Evolutionary conservation across 2,329 filamentous ascomycete genomes (phyloP).

Genomic region (Colletotrichum salicis): DNA sequence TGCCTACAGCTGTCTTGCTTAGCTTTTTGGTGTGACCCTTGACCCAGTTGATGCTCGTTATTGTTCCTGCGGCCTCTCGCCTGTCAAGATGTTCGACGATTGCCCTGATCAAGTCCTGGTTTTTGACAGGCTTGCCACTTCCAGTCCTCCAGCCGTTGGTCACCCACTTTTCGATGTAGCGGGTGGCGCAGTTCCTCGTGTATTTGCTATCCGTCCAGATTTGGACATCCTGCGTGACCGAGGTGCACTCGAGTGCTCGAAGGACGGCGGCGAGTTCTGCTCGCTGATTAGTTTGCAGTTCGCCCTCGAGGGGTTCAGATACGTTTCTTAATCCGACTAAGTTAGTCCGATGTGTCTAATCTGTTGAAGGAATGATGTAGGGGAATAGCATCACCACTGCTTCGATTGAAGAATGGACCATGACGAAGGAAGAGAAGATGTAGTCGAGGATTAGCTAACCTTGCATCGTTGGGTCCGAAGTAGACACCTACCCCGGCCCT

Average conservation of each 20-base stretch:
- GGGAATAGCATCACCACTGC: neutral
- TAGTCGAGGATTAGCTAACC: constrained; percentile 50
- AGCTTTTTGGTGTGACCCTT: constrained; percentile 81
- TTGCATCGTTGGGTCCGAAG: constrained; percentile 66
- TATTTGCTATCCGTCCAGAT: constrained; percentile 94
- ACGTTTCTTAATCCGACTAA: constrained; percentile 61
- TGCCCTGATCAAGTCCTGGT: constrained; percentile 83
- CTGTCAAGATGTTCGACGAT: constrained; percentile 66
- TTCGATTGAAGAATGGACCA: neutral
- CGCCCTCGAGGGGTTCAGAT: constrained; percentile 79
- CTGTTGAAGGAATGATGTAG: neutral
- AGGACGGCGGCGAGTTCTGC: constrained; percentile 93
- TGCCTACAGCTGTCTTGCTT: constrained; percentile 60
- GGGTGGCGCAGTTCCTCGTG: constrained; percentile 85
- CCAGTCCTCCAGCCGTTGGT: constrained; percentile 79
- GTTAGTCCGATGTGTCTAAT: constrained; percentile 34
- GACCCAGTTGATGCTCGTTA: constrained; percentile 85
- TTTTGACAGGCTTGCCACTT: constrained; percentile 77
- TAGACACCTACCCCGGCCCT: constrained; percentile 71
- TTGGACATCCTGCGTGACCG: constrained; percentile 73
- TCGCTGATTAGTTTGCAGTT: constrained; percentile 90
- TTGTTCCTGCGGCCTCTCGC: constrained; percentile 66
- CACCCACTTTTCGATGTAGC: constrained; percentile 75
- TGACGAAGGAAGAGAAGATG: neutral
- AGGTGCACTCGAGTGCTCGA: constrained; percentile 81